Base-by-base conservation (phyloP, 2,329 filamentous ascomycete species). In the Plenodomus biglobosus region DNA sequence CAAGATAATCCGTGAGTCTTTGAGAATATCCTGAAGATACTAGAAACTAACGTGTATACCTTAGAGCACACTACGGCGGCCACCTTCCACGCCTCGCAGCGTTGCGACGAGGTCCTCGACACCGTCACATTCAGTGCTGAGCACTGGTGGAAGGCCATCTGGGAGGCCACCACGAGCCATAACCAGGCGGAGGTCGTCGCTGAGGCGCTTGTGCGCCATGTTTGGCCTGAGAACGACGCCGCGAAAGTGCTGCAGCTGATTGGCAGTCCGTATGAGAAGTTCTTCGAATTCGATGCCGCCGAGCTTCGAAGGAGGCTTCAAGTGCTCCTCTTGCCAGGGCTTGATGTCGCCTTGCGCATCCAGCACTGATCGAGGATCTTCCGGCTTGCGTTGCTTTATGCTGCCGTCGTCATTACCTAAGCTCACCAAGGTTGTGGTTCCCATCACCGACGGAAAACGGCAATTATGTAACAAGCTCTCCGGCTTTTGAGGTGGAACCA, bases 251-350 rank as follows among this genome's bases (percentile, higher is more conserved):
- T 64, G 8, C 22, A 57, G 36, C 39, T 46, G 18, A 53, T 62
- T 16, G 58, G 62, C 5, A 40, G 61, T 30, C 61, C 58, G 3
- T 38, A 38, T 7, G 54, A 52, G 42, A 38, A 27, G 8, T 46
- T 62, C 8, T 15, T 19, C 13, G 42, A 45, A 3, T 40, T 54
- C 19, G 52, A 62, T 3, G 50, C 56, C 17, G 48, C 59, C 38
- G 41, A 53, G 36, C 48, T 64, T 36, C 48, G 57, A 30, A 11
- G 22, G 2, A 44, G 21, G 30, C 16, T 62, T 27, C 50, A 52
- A 34, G 18, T 15, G 16, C 15, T 55, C n/a, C 45, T 61, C 17
- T 58, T 48, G 42, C 52, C 55, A 11, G 44, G 44, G 10, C 41
- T 50, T 32, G 39, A 48, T 13, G 21, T 19, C 0, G 38, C 18